Evolutionary conservation across 257 asterid genomes (phyloP).

Genomic region (Nicotiana obtusifolia): DNA sequence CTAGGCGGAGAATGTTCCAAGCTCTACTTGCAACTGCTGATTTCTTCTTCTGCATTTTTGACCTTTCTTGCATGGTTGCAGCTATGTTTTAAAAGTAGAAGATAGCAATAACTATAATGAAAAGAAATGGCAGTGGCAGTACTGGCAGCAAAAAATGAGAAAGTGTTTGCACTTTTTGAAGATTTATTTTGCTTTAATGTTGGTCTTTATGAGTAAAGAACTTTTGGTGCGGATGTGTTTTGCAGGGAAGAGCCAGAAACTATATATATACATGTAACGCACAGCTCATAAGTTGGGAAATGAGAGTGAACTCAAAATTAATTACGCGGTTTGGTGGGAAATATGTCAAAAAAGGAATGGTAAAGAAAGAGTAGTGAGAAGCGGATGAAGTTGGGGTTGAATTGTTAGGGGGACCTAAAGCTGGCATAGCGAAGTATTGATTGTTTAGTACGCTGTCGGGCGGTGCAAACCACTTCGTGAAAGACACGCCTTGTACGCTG

Average conservation of each 20-base stretch:
- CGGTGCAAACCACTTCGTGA: no score
- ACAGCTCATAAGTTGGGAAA: no score
- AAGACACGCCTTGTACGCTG: no score
- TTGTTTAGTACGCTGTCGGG: no score
- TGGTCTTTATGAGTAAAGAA: neutral
- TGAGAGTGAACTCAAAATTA: neutral
- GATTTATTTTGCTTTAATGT: no score
- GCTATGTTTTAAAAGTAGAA: neutral
- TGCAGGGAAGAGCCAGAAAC: neutral
- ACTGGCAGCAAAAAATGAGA: neutral
- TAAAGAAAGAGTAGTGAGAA: no score
- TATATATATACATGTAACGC: neutral
- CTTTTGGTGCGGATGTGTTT: neutral
- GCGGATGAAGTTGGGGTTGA: no score
- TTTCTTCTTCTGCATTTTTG: neutral
- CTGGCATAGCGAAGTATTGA: no score
- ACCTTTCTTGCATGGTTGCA: neutral
- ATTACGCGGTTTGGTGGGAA: constrained; percentile 31
- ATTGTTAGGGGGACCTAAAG: no score
- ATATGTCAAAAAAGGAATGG: no score
- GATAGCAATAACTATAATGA: neutral
- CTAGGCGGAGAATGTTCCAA: constrained; percentile 58
- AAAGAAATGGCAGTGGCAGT: no score
- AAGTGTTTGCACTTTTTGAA: neutral
- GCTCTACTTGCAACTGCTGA: constrained; percentile 18